Evolutionary conservation across 148 eudicot species (phyloP), one percentile per base, ranked within the genome.

Genomic region (Rhododendron simsii): DNA sequence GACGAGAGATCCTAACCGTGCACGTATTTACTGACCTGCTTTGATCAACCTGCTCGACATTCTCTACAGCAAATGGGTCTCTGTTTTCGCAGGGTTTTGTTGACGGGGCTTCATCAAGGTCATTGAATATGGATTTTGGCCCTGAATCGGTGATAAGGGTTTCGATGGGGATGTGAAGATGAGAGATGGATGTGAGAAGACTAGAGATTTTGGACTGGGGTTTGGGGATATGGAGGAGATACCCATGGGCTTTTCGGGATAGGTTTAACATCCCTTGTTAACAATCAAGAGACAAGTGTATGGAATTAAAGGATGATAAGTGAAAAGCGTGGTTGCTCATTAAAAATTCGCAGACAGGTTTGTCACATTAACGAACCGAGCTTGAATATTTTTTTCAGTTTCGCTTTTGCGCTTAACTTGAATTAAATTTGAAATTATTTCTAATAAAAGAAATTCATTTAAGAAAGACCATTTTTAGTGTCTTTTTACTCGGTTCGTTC

Each of bases 121-220:
- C 89, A 55, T 90, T 39, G 15, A 86, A 83, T 53, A 83, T n/a
- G 86, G 85, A 81, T 13, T 81, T 83, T 77, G 86, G 86, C 75
- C 86, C 86, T 41, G 89, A 86, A 84, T 87, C 83, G 69, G 87
- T 73, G 41, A 84, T 47, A 82, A 65, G 87, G 82, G 88, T 75
- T 73, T 88, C 44, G n/a, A 67, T 75, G 53, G 57, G 41, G 50
- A 44, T 84, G 82, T 83, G 89, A 76, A 88, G 44, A 47, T 55
- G 78, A 30, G 87, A 88, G 82, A 85, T 81, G 65, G 84, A 79
- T 85, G 41, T 2, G 81, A 53, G 18, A 48, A 74, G 78, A 55
- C 63, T 57, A n/a, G 86, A 86, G 87, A 57, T 86, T 88, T 51
- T 87, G 65, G 80, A n/a, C 55, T 78, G 61, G 73, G 81, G 28